phyloP scores from a whole-genome alignment of 2,329 filamentous ascomycete genomes.

The Hypoxylon sp. region DNA sequence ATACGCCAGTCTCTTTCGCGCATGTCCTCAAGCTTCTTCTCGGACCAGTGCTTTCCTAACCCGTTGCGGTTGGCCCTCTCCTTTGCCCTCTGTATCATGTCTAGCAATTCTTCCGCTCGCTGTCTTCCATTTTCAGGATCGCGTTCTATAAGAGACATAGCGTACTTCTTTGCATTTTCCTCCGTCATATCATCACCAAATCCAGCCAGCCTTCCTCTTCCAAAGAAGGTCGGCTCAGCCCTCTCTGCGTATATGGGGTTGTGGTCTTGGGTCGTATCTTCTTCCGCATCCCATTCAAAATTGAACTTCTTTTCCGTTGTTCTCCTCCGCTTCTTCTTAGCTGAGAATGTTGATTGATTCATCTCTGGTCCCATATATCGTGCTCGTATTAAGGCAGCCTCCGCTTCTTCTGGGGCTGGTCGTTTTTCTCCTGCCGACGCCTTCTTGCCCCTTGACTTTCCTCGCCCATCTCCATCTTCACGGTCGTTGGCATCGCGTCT shows the following conservation, averaged over 20 bases:
- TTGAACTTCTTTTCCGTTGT: slow-evolving; percentile 98
- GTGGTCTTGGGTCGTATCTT: slow-evolving; percentile 89
- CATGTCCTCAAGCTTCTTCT: slow-evolving; percentile 94
- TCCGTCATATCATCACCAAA: slow-evolving; percentile 70
- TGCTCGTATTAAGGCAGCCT: slow-evolving; percentile 80
- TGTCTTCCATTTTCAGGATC: slow-evolving; percentile 82
- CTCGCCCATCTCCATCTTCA: slow-evolving; percentile 59
- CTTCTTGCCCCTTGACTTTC: slow-evolving; percentile 41
- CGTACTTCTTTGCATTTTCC: slow-evolving; percentile 68
- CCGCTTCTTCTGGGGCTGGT: slow-evolving; percentile 69
- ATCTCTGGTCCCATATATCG: slow-evolving; percentile 93
- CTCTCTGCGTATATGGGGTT: slow-evolving; percentile 84
- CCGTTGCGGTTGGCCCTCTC: slow-evolving; percentile 81
- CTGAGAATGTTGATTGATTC: slow-evolving; percentile 87
- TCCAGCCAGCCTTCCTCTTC: slow-evolving; percentile 61
- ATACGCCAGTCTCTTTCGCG: slow-evolving; percentile 98
- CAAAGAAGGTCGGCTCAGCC: slow-evolving; percentile 75
- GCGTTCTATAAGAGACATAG: slow-evolving; percentile 78
- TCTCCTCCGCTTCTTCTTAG: slow-evolving; percentile 93
- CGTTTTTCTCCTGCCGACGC: slow-evolving; percentile 48
- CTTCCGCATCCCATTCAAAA: slow-evolving; percentile 96
- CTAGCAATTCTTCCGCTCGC: slow-evolving; percentile 84
- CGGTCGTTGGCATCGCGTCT: slow-evolving; percentile 57
- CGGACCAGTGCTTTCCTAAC: slow-evolving; percentile 94
- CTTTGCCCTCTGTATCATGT: slow-evolving; percentile 84